These are phyloP conservation scores for Globisporangium paroecandrum DNA, from an alignment of 352 stramenopile species.

Conservation along the genomic window DNA sequence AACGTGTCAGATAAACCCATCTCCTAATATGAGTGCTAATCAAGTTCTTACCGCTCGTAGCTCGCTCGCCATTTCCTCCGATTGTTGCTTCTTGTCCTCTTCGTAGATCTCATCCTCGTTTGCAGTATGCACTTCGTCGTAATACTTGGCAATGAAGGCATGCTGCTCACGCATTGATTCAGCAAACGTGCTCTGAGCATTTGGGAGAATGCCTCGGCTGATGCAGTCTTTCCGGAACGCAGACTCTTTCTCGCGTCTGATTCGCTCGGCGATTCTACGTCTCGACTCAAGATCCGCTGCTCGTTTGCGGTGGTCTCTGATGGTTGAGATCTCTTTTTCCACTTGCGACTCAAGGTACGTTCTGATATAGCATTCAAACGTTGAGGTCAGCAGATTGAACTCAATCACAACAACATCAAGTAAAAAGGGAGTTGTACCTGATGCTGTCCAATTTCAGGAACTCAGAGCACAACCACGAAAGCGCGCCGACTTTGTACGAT, in stretches of 20 bases:
- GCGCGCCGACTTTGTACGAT: constrained; percentile 55
- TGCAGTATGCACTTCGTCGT: constrained; percentile 48
- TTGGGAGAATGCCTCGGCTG: constrained; percentile 58
- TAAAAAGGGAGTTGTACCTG: constrained; percentile 19
- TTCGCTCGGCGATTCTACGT: constrained; percentile 47
- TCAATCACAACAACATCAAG: background rate
- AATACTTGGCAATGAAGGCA: constrained; percentile 65
- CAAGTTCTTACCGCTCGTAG: constrained; percentile 30
- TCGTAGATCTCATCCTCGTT: constrained; percentile 53
- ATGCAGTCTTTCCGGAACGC: constrained; percentile 58
- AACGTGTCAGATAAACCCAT: background rate
- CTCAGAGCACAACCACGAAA: constrained; percentile 66
- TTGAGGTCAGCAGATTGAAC: background rate
- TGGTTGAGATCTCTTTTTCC: constrained; percentile 54
- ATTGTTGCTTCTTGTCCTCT: constrained; percentile 44
- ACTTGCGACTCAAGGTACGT: constrained; percentile 55
- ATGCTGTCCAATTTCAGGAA: constrained; percentile 60
- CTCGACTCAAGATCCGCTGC: constrained; percentile 50
- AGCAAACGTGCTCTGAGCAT: constrained; percentile 63
- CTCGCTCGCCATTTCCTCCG: constrained; percentile 34
- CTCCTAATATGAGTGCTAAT: background rate
- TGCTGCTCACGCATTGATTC: constrained; percentile 59
- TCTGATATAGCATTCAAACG: constrained; percentile 16
- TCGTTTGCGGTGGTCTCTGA: constrained; percentile 47
- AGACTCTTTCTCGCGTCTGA: constrained; percentile 52